Evolutionary conservation across 352 stramenopile genomes (phyloP).

Genomic region (Phytophthora meadii): DNA sequence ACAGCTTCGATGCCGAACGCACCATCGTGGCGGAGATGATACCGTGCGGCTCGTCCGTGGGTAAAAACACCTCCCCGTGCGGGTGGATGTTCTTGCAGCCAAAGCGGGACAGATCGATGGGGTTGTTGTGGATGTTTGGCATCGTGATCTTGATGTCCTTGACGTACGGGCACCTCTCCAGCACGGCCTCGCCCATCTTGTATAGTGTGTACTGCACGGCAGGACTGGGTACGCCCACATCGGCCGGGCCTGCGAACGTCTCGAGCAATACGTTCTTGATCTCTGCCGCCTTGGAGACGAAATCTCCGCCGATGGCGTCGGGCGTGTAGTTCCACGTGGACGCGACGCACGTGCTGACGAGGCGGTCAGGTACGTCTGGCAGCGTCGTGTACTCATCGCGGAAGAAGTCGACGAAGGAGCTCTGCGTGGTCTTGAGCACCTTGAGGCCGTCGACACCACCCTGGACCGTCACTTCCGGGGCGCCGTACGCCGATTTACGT

Average conservation of each 20-base stretch:
- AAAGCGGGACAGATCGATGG: constrained; percentile 85
- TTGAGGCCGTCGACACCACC: constrained; percentile 72
- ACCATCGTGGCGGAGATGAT: constrained; percentile 88
- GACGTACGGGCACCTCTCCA: constrained; percentile 70
- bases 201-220: constrained; percentile 88
- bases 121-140: constrained; percentile 92
- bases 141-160: constrained; percentile 82
- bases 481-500: constrained; percentile 48
- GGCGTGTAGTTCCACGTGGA: constrained; percentile 78
- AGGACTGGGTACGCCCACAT: constrained; percentile 75
- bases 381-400: constrained; percentile 84
- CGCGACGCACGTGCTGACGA: constrained; percentile 80
- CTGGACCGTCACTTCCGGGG: constrained; percentile 54
- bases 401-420: constrained; percentile 88
- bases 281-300: constrained; percentile 49
- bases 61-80: constrained; percentile 89
- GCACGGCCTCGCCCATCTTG: constrained; percentile 86
- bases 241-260: constrained; percentile 77
- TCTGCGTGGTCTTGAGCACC: constrained; percentile 92
- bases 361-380: constrained; percentile 74
- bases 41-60: constrained; percentile 86
- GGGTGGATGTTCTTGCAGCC: constrained; percentile 88
- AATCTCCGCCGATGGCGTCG: constrained; percentile 44
- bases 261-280: constrained; percentile 80
- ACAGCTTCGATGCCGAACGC: constrained; percentile 61